Evolutionary conservation across 2,329 filamentous ascomycete species (phyloP).

Genomic region (Apiospora aurea): DNA sequence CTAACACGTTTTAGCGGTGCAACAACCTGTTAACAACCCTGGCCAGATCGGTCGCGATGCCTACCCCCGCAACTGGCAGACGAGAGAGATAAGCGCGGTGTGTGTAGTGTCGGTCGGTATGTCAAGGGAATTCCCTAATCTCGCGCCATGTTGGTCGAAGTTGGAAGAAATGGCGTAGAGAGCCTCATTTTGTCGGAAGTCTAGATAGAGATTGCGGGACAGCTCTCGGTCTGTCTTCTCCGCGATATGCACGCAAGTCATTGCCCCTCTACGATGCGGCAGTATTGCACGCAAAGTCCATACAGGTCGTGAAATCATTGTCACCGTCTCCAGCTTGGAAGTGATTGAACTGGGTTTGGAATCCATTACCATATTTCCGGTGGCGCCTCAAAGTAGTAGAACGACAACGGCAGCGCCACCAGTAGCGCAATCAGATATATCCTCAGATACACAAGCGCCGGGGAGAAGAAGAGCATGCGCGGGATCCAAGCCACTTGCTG

Average conservation of each 20-base stretch:
- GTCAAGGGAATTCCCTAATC: background rate
- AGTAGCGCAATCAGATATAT: background rate
- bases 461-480: background rate
- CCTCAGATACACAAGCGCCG: background rate
- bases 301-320: too few species aligned
- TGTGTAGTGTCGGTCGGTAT: background rate
- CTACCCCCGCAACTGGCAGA: background rate
- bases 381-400: background rate
- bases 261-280: too few species aligned
- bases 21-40: background rate
- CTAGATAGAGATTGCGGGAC: background rate
- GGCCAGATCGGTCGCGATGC: background rate
- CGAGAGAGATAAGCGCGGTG: background rate
- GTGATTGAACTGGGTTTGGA: background rate
- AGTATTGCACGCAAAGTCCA: too few species aligned
- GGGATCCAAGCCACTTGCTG: slow-evolving; percentile 1
- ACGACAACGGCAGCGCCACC: slow-evolving; percentile 6
- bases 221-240: background rate
- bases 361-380: slow-evolving; percentile 2
- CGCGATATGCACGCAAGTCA: too few species aligned
- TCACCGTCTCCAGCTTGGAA: too few species aligned
- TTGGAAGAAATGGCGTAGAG: background rate
- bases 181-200: background rate
- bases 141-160: background rate
- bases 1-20: background rate